Base-by-base conservation (phyloP, 2,329 filamentous ascomycete genomes). In the Lojkania enalia region DNA sequence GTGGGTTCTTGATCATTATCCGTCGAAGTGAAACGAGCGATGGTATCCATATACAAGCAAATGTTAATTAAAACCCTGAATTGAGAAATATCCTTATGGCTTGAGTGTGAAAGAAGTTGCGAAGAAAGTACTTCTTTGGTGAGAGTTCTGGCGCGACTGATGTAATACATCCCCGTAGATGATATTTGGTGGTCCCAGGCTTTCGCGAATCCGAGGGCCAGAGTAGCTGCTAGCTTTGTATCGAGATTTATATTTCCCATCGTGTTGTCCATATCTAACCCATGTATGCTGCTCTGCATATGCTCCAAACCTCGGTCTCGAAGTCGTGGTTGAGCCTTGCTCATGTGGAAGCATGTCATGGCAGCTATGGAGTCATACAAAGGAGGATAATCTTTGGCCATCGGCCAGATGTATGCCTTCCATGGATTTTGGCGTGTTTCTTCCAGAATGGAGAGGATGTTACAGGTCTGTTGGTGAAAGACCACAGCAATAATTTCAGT, bases 41-140 rank as follows among this genome's bases (percentile, higher is more conserved):
- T 83, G 18, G 86, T 84, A 61, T 87, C 83, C 78, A 86, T 84
- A 55, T 87, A 88, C 6, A 86, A 75, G 80, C 82, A 87, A 3
- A 81, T 83, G 58, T 86, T 86, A 64, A 81, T 83, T 13, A 88
- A 69, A 55, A 87, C 87, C 36, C 78, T 79, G 20, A 86, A 69
- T 4, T 82, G 71, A 7, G 52, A 46, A 7, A 52, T 44, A 12
- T 61, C 54, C 2, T 70, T 74, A 12, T 55, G 54, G 23, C 66
- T 49, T 37, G 69, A 56, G 2, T 63, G 53, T 27, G 55, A 58
- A 50, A 68, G 58, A 53, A 76, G 71, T 45, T 74, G 11, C 9
- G 7, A 9, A 9, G 30, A 67, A 13, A 86, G 62, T 3, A 82
- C 78, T 57, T 81, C 78, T 37, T 79, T 77, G 35, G 87, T 76